Base-by-base conservation (phyloP, 2,329 filamentous ascomycete genomes). In the Verticillium klebahnii region DNA sequence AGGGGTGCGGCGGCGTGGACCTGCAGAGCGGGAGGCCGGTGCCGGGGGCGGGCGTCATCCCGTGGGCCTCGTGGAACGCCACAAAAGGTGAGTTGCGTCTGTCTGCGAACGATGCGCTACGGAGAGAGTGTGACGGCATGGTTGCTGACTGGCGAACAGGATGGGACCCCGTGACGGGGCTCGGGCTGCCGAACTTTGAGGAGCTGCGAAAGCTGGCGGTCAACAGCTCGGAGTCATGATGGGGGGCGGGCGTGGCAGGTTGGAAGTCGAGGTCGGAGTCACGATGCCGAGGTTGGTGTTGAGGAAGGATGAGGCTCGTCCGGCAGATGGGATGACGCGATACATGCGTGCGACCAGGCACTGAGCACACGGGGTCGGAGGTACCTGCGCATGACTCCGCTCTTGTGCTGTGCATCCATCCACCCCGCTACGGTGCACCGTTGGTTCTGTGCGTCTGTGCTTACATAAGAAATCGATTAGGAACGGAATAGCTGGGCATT, bases 101-200 rank as follows among this genome's bases (percentile, higher is more conserved):
- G 62, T 73, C 1, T 62, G 65, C 7, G 63, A 64, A 29, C 29
- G 29, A 29, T 29, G 29, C 29, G 29, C 29, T 4, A 1, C 5
- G 29, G 29, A 12, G 70, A 70, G 9, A 70, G 9, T 69, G 70
- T 11, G 74, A 67, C 25, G 25, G 67, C n/a, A 4, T 61, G 65
- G 3, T 66, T 25, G 29, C 58, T 60, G 19, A 60, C 50, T 3
- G 5, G 23, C 39, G 12, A 34, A 23, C 23, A 60, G 74, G 73
- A 32, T 77, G 75, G 75, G 75, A 77, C 62, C 74, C 74, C 7
- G 69, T 69, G 25, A 76, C 74, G 3, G 81, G 81, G 1, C 70
- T 77, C 14, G 81, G 81, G 14, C 79, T 80, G 2, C 81, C 81
- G 0, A 68, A 76, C 56, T 83, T 80, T 62, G 68, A 73, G 62